Conservation (phyloP, 2,329 filamentous ascomycete genomes). For the Beauveria brongniartii region DNA sequence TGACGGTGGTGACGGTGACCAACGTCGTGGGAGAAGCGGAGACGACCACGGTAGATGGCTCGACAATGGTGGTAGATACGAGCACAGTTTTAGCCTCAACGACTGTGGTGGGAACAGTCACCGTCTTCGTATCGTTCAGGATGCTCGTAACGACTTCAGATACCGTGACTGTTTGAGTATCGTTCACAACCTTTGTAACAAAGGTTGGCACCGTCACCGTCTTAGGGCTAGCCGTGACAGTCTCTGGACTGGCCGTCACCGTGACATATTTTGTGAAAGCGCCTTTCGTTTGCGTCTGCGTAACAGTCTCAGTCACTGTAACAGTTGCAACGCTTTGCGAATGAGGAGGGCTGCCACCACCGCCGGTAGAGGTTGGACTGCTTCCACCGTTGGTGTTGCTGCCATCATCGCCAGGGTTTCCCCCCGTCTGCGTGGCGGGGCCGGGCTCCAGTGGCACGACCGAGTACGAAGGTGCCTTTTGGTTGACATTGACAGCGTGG, state of each 20-base stretch:
- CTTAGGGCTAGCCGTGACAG: constrained; percentile 11
- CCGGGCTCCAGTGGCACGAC: constrained; percentile 31
- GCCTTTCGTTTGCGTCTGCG: constrained; percentile 24
- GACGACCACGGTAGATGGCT: constrained; percentile 23
- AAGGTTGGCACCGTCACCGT: neutral
- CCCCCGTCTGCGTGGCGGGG: neutral
- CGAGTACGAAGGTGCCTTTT: constrained; percentile 27
- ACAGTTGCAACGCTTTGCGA: constrained; percentile 10
- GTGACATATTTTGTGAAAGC: constrained; percentile 22
- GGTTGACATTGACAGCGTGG: neutral
- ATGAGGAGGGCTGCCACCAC: constrained; percentile 3
- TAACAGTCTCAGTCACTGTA: constrained; percentile 23
- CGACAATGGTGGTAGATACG: neutral
- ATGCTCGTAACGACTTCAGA: neutral
- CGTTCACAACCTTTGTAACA: neutral
- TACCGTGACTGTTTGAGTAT: constrained; percentile 22
- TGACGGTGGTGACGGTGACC: constrained; percentile 19
- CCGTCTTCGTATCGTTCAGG: neutral
- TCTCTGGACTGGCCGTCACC: constrained; percentile 13
- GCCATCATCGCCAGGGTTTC: constrained; percentile 14
- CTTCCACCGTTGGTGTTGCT: constrained; percentile 17
- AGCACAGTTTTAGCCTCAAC: neutral
- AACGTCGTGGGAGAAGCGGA: constrained; percentile 18
- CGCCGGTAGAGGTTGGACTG: constrained; percentile 2
- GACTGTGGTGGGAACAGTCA: neutral